Base-by-base conservation (phyloP, 176 grass and related monocot species). In the Zizania latifolia region DNA sequence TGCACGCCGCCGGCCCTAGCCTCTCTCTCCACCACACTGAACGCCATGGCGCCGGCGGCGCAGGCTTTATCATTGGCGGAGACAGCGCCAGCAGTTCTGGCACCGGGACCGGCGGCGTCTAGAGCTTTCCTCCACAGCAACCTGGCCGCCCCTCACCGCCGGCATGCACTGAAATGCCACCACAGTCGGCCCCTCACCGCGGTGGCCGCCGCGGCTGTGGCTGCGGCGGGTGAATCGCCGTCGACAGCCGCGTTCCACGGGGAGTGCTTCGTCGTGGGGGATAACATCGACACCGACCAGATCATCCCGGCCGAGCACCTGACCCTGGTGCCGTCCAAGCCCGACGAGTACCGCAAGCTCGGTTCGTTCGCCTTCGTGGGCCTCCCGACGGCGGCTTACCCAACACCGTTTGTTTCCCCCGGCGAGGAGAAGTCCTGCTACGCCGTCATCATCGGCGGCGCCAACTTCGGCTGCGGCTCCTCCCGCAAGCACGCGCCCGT, bases 261-360 rank as follows among this genome's bases (percentile, higher is more conserved):
- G 13, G 75, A 85, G 44, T 94, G 86, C 79, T 98, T 85, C 70
- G 88, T 98, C 4, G 68, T 98, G 33, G 91, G 91, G 16, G 91
- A 98, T 24, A 98, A 98, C 79, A 98, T 98, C 70, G 91, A 98
- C 78, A 98, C 94, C 19, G 94, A 98, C 80, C 94, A 98, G 86
- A 98, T 98, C 62, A 98, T 98, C 59, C 86, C 94, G 1, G 94
- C 94, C 4, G 94, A 98, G 91, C 63, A 98, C 86, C 82, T 98
- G 68, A 98, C 94, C 29, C 84, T 98, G 19, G 91, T 98, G 58
- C 94, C 94, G 8, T 98, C 91, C 67, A 98, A 98, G 53, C 89
- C 86, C 5, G 89, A 98, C 24, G 95, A 98, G 71, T 98, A 98
- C 86, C 76, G 74, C 58, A 98, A 98, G 73, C 84, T 94, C 8